Evolutionary conservation across 1,284 basidiomycete genomes (phyloP), one percentile per base, ranked within the genome.

Genomic region (Rhizopogon parksii): DNA sequence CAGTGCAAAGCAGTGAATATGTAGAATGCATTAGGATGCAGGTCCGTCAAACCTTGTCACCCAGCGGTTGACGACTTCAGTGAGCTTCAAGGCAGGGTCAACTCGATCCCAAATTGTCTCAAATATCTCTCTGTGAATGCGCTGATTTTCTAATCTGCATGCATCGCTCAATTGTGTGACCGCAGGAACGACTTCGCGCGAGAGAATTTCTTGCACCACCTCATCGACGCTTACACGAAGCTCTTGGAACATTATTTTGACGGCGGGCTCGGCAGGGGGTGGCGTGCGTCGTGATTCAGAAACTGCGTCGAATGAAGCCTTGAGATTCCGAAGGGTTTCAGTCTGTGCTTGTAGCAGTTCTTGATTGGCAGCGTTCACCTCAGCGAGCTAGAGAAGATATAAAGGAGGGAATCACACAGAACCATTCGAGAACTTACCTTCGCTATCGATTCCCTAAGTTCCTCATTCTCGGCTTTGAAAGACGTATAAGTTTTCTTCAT

Each of bases 401-500:
- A 21, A 15, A 50, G 30, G 47, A 50, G 47, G 12, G 12, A 11
- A n/a, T 51, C 15, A 37, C 15, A 30, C 6, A 27, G 11, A 37
- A 15, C 11, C 25, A 19, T 15, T 19, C 8, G 12, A 21, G 14
- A 5, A 34, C 19, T 8, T 30, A 45, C 42, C 30, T 45, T 45
- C 17, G 30, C 30, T 21, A 45, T 19, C 17, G 14, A 34, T 9
- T n/a, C 7, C 21, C 5, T 45, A 14, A 45, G 42, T 9, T 34
- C 42, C 17, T 45, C 42, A 8, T 45, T 45, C 30, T 45, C 42
- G 32, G 17, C n/a, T 34, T 34, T 45, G 30, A 21, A 19, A 34
- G 30, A 45, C 14, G 17, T 25, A 17, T 45, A 30, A 4, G 5
- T 14, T 42, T 57, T 57, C 27, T 56, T 59, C 24, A 57, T 55